Base-by-base conservation (phyloP, 805 yeast species). In the Debaryomyces castellii region DNA sequence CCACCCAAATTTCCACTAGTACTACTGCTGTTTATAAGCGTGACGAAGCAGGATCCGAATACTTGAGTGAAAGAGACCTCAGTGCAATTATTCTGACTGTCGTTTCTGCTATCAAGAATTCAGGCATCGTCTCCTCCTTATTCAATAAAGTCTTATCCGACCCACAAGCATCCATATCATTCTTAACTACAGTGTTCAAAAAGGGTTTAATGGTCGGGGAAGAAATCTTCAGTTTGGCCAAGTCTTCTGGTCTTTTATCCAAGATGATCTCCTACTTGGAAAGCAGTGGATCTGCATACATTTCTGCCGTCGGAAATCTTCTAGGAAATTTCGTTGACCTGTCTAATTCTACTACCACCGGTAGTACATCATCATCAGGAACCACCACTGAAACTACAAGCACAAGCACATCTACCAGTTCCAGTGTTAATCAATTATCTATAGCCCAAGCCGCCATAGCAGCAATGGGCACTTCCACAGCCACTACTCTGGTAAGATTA, bases 201-300 rank as follows among this genome's bases (percentile, higher is more conserved):
- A 55, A 58, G 39, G 76, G 73, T 39, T 40, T 63, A 39, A 67
- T 63, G 34, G 48, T 63, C 28, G 64, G 51, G 40, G 64, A 64
- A 59, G 74, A 71, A 39, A 46, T 69, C 32, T 67, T 55, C 61
- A 27, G 33, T 35, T 71, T 73, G 73, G 66, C 73, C 48, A 65
- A 69, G 57, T 45, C 53, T 16, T 58, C 64, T 11, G 76, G 76
- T 49, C 32, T 71, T 23, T 62, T 69, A 53, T 49, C 51, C 43
- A 34, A 55, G 3, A 64, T 59, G 41, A 51, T 69, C 37, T 35
- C 45, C 28, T 64, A 53, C 57, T 44, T 67, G 37, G 49, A 51
- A 18, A 46, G 46, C 33, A 55, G 58, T 55, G 73, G 70, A 48
- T 56, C 61, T 34, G 51, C 59, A 24, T 56, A 55, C 49, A 55